phyloP scores from a whole-genome alignment of 805 yeast species.

The Dipodascus geniculatus region DNA sequence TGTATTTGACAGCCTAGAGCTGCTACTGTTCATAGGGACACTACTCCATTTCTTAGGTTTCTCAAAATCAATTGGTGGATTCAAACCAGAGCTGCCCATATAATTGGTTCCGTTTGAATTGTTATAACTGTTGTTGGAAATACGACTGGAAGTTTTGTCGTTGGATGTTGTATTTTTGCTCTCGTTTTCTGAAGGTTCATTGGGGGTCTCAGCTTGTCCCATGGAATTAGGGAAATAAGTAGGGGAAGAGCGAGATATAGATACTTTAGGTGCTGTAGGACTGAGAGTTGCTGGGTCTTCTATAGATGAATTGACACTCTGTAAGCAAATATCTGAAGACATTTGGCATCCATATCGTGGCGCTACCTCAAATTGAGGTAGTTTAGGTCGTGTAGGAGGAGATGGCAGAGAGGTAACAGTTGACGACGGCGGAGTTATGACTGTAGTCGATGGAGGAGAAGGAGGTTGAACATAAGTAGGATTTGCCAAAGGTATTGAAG shows the following conservation, averaged over 20 bases:
- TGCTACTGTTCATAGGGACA: not conserved
- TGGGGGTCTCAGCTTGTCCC: not conserved
- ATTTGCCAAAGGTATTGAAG: conserved; percentile 9
- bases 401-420: not conserved
- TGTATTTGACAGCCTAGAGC: not conserved
- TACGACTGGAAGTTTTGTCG: not conserved
- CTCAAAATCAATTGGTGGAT: not conserved
- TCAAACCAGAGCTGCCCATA: not conserved
- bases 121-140: no score
- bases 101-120: no score
- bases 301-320: not conserved
- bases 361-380: not conserved
- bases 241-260: not conserved
- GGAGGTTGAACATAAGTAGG: not conserved
- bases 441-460: not conserved
- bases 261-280: not conserved
- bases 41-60: not conserved
- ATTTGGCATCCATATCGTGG: not conserved
- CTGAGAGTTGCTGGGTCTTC: not conserved
- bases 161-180: not conserved
- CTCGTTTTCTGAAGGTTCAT: not conserved
- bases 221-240: not conserved
- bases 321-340: not conserved
- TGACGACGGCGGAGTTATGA: not conserved
- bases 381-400: not conserved